Conservation (phyloP, 1,284 basidiomycete genomes). For the Pascua sp. region DNA sequence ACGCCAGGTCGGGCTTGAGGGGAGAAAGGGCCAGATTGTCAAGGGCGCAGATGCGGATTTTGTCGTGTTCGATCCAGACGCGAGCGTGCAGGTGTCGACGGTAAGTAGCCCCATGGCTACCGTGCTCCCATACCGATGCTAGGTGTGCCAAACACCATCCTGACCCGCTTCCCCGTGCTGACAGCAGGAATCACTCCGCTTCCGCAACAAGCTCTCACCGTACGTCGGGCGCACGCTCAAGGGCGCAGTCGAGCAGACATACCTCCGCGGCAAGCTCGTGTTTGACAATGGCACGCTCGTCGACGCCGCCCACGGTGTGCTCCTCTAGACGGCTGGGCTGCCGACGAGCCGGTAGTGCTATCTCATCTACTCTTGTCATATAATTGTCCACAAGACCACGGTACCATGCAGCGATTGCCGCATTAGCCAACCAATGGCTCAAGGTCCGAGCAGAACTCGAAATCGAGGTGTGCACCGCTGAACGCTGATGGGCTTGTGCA, state of each 20-base stretch:
- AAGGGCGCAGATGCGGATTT: conserved; percentile 79
- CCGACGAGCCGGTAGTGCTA: neutral
- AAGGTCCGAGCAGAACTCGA: no score
- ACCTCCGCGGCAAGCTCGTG: conserved; percentile 65
- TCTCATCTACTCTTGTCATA: neutral
- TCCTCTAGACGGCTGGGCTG: conserved; percentile 11
- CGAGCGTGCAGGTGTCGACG: conserved; percentile 54
- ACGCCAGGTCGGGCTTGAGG: conserved; percentile 66
- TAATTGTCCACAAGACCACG: no score
- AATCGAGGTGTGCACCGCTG: no score
- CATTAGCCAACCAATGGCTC: no score
- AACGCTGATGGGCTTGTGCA: no score
- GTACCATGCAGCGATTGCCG: no score
- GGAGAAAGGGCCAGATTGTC: conserved; percentile 65
- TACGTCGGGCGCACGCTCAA: conserved; percentile 69
- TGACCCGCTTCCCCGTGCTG: neutral
- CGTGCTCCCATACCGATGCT: neutral
- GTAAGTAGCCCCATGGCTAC: conserved; percentile 51
- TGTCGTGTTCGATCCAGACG: conserved; percentile 73
- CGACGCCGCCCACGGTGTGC: conserved; percentile 40
- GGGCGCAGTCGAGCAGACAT: conserved; percentile 73
- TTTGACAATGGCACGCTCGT: conserved; percentile 47
- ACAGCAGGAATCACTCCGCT: conserved; percentile 66
- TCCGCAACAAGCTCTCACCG: conserved; percentile 89
- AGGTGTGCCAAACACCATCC: neutral